Conservation (phyloP, 306 rosid species). For the Lagenaria siceraria region DNA sequence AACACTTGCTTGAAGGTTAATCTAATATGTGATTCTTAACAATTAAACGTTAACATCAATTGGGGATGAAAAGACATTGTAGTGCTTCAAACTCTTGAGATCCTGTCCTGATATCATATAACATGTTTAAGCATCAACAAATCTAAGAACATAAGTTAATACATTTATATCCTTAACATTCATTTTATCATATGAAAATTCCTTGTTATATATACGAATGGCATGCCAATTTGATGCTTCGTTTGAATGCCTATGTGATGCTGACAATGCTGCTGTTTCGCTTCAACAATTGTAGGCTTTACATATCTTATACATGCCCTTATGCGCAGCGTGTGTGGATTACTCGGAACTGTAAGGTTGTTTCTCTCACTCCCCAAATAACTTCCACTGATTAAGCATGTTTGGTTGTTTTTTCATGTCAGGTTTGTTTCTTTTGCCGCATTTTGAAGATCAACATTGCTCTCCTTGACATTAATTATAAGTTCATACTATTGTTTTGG, state of each 20-base stretch:
- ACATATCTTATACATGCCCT: constrained; percentile 68
- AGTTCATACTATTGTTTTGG: neutral
- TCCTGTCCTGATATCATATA: neutral
- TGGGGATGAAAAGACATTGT: neutral
- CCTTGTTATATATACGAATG: neutral
- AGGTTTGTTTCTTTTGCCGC: neutral
- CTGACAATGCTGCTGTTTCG: neutral
- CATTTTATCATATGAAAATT: neutral
- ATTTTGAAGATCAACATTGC: neutral
- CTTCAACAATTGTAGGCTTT: constrained; percentile 40
- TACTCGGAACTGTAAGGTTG: constrained; percentile 70
- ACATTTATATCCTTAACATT: neutral
- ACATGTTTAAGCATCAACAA: neutral
- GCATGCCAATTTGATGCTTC: neutral
- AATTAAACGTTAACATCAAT: neutral
- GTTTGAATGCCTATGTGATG: constrained; percentile 4
- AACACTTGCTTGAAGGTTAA: neutral
- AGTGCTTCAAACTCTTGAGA: neutral
- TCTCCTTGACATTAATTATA: neutral
- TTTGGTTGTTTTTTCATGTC: neutral
- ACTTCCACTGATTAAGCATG: neutral
- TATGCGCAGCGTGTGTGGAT: constrained; percentile 87
- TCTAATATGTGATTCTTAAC: neutral
- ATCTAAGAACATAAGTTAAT: neutral
- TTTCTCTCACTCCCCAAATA: neutral